These are phyloP conservation scores for Emericellopsis cladophorae DNA, from an alignment of 2,329 filamentous ascomycete genomes.

Conservation along the genomic window DNA sequence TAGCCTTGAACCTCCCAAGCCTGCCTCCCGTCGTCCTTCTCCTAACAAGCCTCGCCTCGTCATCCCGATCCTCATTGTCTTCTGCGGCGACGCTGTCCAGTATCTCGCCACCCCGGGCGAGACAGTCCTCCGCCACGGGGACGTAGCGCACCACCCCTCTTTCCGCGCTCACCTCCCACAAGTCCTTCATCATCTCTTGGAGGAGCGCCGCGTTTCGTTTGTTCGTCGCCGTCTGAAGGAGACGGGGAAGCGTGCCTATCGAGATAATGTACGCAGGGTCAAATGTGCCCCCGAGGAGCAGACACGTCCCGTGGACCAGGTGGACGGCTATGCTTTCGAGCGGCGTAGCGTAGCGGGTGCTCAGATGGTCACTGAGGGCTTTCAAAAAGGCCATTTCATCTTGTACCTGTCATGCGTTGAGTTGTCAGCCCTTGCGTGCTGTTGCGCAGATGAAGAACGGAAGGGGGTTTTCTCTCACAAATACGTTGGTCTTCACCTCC, in stretches of 20 bases:
- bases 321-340: slow-evolving; percentile 63
- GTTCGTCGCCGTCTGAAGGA: slow-evolving; percentile 64
- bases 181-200: slow-evolving; percentile 61
- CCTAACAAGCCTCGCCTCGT: background rate
- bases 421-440: background rate
- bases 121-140: slow-evolving; percentile 55
- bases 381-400: slow-evolving; percentile 66
- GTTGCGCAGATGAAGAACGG: background rate
- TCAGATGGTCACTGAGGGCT: slow-evolving; percentile 60
- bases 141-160: slow-evolving; percentile 65
- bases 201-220: slow-evolving; percentile 69
- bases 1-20: slow-evolving; percentile 1
- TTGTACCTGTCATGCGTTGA: slow-evolving; percentile 40
- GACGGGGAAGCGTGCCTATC: slow-evolving; percentile 55
- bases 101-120: slow-evolving; percentile 60
- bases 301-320: slow-evolving; percentile 61
- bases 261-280: slow-evolving; percentile 71
- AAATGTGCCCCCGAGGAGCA: slow-evolving; percentile 63
- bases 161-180: slow-evolving; percentile 50
- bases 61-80: background rate
- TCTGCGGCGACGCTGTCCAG: slow-evolving; percentile 49
- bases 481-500: slow-evolving; percentile 55
- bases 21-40: background rate
- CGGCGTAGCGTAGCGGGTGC: slow-evolving; percentile 62
- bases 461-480: slow-evolving; percentile 11